These are phyloP conservation scores for Delonix regia DNA, from an alignment of 306 rosid genomes.

Conservation along the genomic window DNA sequence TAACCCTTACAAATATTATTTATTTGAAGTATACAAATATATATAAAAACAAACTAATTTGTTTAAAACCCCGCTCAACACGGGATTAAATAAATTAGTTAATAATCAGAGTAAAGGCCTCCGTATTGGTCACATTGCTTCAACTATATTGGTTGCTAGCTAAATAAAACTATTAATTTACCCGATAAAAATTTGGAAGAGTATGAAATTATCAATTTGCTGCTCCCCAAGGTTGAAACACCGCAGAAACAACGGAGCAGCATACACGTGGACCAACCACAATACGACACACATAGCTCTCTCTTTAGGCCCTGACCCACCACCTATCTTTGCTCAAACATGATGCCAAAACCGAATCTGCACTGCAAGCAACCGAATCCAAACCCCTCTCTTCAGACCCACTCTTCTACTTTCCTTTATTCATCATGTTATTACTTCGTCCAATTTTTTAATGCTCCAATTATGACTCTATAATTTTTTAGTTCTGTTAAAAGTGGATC, in stretches of 20 bases:
- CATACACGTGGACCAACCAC: constrained; percentile 26
- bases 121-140: background rate
- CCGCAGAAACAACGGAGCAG: background rate
- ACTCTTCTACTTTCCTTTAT: background rate
- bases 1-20: too few species aligned
- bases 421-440: background rate
- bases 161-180: background rate
- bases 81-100: too few species aligned
- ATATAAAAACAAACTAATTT: too few species aligned
- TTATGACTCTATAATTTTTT: too few species aligned
- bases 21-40: too few species aligned
- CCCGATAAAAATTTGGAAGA: background rate
- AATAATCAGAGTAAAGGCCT: too few species aligned
- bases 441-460: background rate
- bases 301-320: background rate
- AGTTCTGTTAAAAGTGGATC: too few species aligned
- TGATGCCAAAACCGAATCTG: constrained; percentile 37
- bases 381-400: background rate
- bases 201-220: background rate
- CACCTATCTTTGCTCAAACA: constrained; percentile 36
- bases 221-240: constrained; percentile 59
- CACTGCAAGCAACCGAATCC: background rate
- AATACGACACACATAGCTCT: background rate
- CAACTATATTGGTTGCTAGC: background rate
- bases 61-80: too few species aligned